These are phyloP conservation scores for Irpex sp. DNA, from an alignment of 1,284 basidiomycete species.

Conservation along the genomic window DNA sequence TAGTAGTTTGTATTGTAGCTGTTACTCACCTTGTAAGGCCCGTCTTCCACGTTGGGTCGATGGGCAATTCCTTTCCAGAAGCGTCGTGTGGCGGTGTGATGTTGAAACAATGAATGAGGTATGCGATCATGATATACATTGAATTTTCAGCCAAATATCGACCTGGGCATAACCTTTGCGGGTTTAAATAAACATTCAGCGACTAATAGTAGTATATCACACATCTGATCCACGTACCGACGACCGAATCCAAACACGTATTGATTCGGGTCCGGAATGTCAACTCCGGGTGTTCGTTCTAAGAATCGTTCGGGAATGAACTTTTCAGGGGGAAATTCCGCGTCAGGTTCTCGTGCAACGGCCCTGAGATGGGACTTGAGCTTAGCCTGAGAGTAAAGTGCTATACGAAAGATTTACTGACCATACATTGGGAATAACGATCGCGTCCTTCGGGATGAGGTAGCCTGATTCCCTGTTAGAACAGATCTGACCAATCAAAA, in stretches of 20 bases:
- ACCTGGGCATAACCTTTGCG: not conserved
- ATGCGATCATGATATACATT: not conserved
- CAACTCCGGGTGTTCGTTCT: not conserved
- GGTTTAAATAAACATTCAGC: not conserved
- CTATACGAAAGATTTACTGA: not conserved
- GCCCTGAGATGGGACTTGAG: not conserved
- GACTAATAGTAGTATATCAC: not conserved
- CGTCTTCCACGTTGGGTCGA: not conserved
- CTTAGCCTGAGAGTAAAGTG: not conserved
- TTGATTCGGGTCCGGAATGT: not conserved
- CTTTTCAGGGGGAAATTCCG: not conserved
- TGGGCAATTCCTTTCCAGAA: not conserved
- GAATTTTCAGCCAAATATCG: not conserved
- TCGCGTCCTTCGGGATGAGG: constrained; percentile 8
- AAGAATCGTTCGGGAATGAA: constrained; percentile 9
- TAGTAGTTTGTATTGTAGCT: not conserved
- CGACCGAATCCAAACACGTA: constrained; percentile 5
- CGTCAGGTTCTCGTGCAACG: not conserved
- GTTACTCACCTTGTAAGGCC: not conserved
- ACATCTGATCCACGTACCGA: not conserved
- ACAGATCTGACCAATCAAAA: not conserved
- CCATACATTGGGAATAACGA: constrained; percentile 9
- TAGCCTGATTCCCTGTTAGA: not conserved
- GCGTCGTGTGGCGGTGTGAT: not conserved
- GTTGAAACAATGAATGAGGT: not conserved